Evolutionary conservation across 495 filamentous ascomycete genomes (phyloP), one percentile per base, ranked within the genome.

Genomic region (Neurospora sp.): DNA sequence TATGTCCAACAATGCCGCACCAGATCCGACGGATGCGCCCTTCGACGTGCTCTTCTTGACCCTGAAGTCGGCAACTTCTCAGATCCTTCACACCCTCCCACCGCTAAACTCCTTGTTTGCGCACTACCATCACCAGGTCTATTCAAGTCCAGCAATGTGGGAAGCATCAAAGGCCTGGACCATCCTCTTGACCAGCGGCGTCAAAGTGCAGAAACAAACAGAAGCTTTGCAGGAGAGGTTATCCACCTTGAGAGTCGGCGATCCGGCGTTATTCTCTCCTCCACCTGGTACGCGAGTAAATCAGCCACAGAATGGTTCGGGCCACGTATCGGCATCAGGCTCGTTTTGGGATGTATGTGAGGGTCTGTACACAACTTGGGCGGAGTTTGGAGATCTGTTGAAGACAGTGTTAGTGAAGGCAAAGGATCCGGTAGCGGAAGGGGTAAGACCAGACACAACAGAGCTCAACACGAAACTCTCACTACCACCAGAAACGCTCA

Each of bases 341-440:
- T 87, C 89, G 60, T 95, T 96, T 79, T 97, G 93, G 93, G 88
- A 88, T 73, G 83, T 92, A 27, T 93, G 91, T 83, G 92, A 89
- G 76, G 80, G 81, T 38, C 92, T 94, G 76, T 90, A 94, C 79
- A 80, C 85, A 66, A 87, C 91, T 10, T 95, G 93, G 82, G 88
- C 89, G 39, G 90, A 93, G 69, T 84, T 95, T 2, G 91, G 91
- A 2, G 87, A 87, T 46, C 88, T 90, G 72, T 87, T 95, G 78
- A 91, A 90, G 73, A 86, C 91, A 70, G 80, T 75, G 31, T 66
- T 76, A 31, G 75, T 79, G 35, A 86, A 89, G 71, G 86, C 88
- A 75, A 86, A 81, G 60, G 84, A 31, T 7, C 35, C 27, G 54
- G 20, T 9, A 27, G 11, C 11, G 18, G 54, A 5, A 46, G 18